phyloP scores from a whole-genome alignment of 202 grass and related monocot genomes.

The Schoenoplectus tabernaemontani region DNA sequence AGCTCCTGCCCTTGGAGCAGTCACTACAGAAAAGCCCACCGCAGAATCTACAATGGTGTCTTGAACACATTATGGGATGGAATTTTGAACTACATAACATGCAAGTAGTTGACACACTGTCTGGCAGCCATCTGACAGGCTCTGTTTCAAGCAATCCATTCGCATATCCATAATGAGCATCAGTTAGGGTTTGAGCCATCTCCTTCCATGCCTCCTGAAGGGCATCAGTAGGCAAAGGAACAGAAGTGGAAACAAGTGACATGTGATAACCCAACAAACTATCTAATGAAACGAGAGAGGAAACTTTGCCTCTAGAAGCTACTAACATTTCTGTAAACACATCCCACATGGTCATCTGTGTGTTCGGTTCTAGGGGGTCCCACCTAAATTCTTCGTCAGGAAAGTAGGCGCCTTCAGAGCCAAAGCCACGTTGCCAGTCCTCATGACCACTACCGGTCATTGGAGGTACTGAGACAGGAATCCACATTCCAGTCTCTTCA shows the following conservation, averaged over 20 bases:
- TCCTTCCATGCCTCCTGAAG: slow-evolving; percentile 83
- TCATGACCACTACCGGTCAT: slow-evolving; percentile 50
- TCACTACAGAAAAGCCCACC: slow-evolving; percentile 70
- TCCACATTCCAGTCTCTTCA: slow-evolving; percentile 69
- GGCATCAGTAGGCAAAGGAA: slow-evolving; percentile 3
- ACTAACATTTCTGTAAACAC: slow-evolving; percentile 62
- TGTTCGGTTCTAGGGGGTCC: slow-evolving; percentile 52
- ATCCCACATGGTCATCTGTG: slow-evolving; percentile 89
- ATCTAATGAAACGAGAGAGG: slow-evolving; percentile 34
- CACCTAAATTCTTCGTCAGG: slow-evolving; percentile 61
- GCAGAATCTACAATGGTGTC: slow-evolving; percentile 90
- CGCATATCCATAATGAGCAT: slow-evolving; percentile 35
- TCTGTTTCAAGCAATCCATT: slow-evolving; percentile 59
- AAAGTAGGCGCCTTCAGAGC: slow-evolving; percentile 41
- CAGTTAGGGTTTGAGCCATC: slow-evolving; percentile 42
- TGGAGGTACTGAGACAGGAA: slow-evolving; percentile 72
- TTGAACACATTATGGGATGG: slow-evolving; percentile 78
- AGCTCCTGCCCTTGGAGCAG: slow-evolving; percentile 77
- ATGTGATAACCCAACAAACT: slow-evolving; percentile 39
- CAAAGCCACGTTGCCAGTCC: slow-evolving; percentile 56
- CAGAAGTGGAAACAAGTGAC: slow-evolving; percentile 45
- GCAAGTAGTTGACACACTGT: slow-evolving; percentile 66
- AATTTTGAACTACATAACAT: slow-evolving; percentile 68
- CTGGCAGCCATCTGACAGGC: slow-evolving; percentile 73
- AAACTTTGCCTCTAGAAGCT: slow-evolving; percentile 46